Conservation (phyloP, 257 asterid genomes). For the Solanum corneliomulleri region DNA sequence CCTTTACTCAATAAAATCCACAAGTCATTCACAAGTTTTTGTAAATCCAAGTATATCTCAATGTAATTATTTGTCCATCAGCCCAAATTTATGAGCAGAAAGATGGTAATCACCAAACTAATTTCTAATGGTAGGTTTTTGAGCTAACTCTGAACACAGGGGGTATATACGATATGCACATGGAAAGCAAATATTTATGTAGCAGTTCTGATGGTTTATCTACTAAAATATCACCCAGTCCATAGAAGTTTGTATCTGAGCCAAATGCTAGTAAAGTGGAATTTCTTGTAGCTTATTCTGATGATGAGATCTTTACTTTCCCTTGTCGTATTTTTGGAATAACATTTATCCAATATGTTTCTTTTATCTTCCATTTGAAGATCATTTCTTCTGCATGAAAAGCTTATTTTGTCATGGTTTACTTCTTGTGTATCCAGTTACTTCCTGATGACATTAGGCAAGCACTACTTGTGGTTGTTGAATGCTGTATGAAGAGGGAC, state of each 20-base stretch:
- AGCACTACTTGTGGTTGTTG: slow-evolving; percentile 62
- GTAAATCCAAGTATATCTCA: background rate
- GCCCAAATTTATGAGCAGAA: background rate
- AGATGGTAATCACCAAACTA: background rate
- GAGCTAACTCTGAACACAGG: background rate
- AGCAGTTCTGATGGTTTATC: background rate
- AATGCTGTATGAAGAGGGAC: slow-evolving; percentile 77
- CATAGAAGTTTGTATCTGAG: background rate
- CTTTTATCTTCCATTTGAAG: background rate
- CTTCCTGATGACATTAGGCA: slow-evolving; percentile 88
- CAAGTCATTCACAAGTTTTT: background rate
- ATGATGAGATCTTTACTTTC: background rate
- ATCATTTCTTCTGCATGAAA: background rate
- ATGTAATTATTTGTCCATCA: background rate
- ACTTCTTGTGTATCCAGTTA: slow-evolving; percentile 25
- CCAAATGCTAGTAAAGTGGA: background rate
- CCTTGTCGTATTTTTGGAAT: background rate
- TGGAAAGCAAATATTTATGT: background rate
- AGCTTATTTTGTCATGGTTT: background rate
- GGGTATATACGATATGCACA: background rate
- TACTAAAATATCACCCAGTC: background rate
- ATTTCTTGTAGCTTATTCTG: background rate
- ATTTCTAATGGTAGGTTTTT: background rate
- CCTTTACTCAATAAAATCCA: background rate
- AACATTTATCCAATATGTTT: background rate